These are phyloP conservation scores for Candida railenensis DNA, from an alignment of 805 yeast species.

Conservation along the genomic window DNA sequence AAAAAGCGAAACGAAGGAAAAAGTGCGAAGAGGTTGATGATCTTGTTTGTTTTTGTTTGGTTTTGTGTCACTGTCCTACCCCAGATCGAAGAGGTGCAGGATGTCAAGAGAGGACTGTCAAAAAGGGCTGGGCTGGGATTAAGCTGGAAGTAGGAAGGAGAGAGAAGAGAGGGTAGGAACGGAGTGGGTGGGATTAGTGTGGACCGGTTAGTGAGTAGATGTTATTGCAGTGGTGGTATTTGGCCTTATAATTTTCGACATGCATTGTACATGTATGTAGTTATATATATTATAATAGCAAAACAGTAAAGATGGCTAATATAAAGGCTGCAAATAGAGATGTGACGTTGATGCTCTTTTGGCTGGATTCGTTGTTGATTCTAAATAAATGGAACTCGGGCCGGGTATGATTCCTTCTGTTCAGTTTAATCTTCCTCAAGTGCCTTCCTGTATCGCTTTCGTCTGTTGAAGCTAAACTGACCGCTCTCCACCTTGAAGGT, in stretches of 20 bases:
- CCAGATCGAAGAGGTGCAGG: too few relatives aligned
- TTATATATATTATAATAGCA: background rate
- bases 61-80: conserved; percentile 4
- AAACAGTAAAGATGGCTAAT: background rate
- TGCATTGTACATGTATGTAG: too few relatives aligned
- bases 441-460: too few relatives aligned
- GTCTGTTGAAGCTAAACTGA: too few relatives aligned
- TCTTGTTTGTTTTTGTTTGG: background rate
- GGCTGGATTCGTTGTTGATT: background rate
- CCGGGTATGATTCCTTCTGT: background rate
- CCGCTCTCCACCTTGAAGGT: background rate
- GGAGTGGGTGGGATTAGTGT: too few relatives aligned
- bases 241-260: background rate
- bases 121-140: background rate
- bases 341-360: background rate
- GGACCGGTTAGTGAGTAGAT: too few relatives aligned
- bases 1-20: background rate
- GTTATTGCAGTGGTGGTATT: too few relatives aligned
- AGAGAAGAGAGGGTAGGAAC: too few relatives aligned
- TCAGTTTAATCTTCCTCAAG: background rate
- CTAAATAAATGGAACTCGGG: background rate
- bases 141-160: too few relatives aligned
- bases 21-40: background rate
- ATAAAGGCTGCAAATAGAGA: conserved; percentile 1
- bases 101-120: background rate